Evolutionary conservation across 306 rosid genomes (phyloP), one percentile per base, ranked within the genome.

Genomic region (Alnus rubra): DNA sequence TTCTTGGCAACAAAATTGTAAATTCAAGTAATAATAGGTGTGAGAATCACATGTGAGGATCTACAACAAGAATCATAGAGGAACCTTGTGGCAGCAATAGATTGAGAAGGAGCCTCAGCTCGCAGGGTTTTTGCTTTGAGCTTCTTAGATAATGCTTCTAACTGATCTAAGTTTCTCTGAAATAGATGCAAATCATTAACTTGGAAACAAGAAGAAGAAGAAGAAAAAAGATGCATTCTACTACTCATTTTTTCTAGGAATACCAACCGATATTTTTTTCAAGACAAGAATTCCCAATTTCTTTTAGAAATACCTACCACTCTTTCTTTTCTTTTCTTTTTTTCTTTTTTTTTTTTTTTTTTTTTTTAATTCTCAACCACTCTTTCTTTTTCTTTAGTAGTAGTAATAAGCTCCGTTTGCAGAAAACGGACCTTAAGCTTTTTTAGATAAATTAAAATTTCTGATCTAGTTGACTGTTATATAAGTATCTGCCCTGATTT

Each of bases 1-100:
- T 50, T 50, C 54, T 50, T 14, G 54, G 54, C 54, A 50, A 14
- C 54, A 53, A 42, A 49, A 30, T 63, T 15, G 6, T 16, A n/a
- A 45, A 42, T 37, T 37, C 1, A 18, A 39, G 4, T 16, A 9
- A 39, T 7, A 37, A 48, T 47, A 30, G 0, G 9, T 30, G 14
- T 6, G 11, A 71, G 35, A 70, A 37, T 13, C 14, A 50, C 44
- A 39, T 39, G 3, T 39, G 42, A 39, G 45, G 5, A 42, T 5
- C 30, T 1, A 15, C 16, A 33, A 35, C 42, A 78, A 58, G 37
- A 12, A 62, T 44, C 77, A 80, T 6, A 16, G 44, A 82, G 80
- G 74, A 82, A 94, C 99, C 99, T 91, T 16, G 98, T 95, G 62
- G 98, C 99, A 49, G 98, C 99, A 82, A 92, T 85, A 35, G 98